phyloP scores from a whole-genome alignment of 2,329 filamentous ascomycete species.

The Chrysosporium keratinophilum region DNA sequence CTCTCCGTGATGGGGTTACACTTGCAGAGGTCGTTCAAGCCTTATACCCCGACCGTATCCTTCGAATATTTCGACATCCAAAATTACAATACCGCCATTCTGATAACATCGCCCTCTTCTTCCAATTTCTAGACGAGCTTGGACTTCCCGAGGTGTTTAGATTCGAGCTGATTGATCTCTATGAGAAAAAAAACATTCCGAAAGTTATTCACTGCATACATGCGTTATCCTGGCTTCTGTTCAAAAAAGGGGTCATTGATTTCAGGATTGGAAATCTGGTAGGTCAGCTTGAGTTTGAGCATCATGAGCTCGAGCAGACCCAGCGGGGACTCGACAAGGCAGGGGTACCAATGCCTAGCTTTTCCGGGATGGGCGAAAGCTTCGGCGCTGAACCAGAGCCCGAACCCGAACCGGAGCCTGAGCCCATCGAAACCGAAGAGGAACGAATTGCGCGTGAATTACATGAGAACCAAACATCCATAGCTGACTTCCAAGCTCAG shows the following conservation, averaged over 20 bases:
- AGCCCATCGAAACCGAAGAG: conserved; percentile 73
- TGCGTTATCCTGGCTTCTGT: conserved; percentile 92
- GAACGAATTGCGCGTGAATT: conserved; percentile 77
- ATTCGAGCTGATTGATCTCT: conserved; percentile 93
- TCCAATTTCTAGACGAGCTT: conserved; percentile 81
- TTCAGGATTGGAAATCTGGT: conserved; percentile 96
- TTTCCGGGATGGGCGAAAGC: conserved; percentile 91
- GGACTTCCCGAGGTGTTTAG: conserved; percentile 90
- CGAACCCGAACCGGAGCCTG: conserved; percentile 58
- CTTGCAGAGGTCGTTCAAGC: conserved; percentile 88
- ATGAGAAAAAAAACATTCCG: conserved; percentile 99
- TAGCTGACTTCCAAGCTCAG: conserved; percentile 78
- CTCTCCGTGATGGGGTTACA: conserved; percentile 82
- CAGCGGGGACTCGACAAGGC: conserved; percentile 95
- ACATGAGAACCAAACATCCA: conserved; percentile 58
- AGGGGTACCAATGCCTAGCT: conserved; percentile 91
- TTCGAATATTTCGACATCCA: conserved; percentile 74
- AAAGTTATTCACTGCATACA: conserved; percentile 99
- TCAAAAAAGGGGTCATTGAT: conserved; percentile 84
- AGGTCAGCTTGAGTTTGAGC: conserved; percentile 91
- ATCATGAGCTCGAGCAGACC: conserved; percentile 92
- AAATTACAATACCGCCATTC: conserved; percentile 90
- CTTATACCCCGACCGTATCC: conserved; percentile 63
- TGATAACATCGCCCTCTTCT: conserved; percentile 95
- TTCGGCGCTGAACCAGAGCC: conserved; percentile 77